phyloP scores from a whole-genome alignment of 2,329 filamentous ascomycete genomes.

The Purpureocillium lavendulum region DNA sequence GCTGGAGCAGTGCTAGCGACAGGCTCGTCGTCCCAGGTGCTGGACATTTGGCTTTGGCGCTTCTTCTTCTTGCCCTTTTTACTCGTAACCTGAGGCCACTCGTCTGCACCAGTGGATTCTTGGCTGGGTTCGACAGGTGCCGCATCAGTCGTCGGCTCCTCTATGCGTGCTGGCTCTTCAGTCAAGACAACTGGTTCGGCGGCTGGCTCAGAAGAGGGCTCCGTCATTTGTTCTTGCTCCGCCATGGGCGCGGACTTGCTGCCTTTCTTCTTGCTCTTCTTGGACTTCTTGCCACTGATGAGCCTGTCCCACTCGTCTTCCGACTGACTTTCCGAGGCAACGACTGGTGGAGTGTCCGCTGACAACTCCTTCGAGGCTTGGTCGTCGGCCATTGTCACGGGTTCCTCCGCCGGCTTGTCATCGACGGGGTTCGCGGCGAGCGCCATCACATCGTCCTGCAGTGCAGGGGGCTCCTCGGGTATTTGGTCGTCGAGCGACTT shows the following conservation, averaged over 20 bases:
- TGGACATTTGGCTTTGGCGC: constrained; percentile 2
- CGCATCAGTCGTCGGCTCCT: not conserved
- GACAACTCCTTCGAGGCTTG: not conserved
- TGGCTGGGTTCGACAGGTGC: not conserved
- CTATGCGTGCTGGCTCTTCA: constrained; percentile 2
- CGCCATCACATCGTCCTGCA: not conserved
- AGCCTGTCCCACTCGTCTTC: constrained; percentile 11
- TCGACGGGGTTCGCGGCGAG: too few relatives aligned
- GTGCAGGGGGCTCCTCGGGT: not conserved
- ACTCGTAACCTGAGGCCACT: constrained; percentile 1
- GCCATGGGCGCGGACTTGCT: constrained; percentile 13
- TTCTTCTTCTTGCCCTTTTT: constrained; percentile 10
- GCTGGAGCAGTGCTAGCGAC: not conserved
- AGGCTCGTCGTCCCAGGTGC: not conserved
- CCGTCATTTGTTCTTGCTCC: not conserved
- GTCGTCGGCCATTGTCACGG: not conserved
- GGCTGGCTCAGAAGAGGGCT: not conserved
- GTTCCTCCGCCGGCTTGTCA: not conserved
- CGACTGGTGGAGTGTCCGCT: not conserved
- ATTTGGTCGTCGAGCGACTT: not conserved
- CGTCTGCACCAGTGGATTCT: not conserved
- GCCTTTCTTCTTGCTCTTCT: constrained; percentile 22
- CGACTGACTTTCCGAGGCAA: constrained; percentile 2
- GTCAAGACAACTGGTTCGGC: not conserved
- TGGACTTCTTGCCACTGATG: constrained; percentile 15